Evolutionary conservation across 1,284 basidiomycete genomes (phyloP).

Genomic region (Austroboletus olivaceoglutinosus): DNA sequence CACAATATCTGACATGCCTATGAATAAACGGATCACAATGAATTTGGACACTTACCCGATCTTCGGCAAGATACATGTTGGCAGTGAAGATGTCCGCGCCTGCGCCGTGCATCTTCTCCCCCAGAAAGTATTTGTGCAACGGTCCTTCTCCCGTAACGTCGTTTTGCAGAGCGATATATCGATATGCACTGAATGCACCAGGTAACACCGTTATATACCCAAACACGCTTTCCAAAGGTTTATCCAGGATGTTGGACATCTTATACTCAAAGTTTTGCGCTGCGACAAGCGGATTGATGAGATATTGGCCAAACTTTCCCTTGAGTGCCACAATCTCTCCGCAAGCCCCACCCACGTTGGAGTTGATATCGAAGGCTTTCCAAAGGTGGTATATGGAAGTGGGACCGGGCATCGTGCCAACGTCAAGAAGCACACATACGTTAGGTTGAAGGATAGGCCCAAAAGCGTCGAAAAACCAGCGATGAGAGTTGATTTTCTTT

Average conservation of each 20-base stretch:
- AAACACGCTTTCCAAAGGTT: constrained; percentile 83
- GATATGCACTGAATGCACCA: constrained; percentile 90
- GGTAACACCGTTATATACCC: constrained; percentile 93
- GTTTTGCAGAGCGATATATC: constrained; percentile 90
- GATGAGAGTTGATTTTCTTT: constrained; percentile 93
- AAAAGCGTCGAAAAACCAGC: constrained; percentile 92
- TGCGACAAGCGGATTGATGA: constrained; percentile 83
- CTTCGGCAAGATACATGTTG: constrained; percentile 95
- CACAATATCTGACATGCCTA: constrained; percentile 66
- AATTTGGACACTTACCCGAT: constrained; percentile 54
- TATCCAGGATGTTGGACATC: constrained; percentile 92
- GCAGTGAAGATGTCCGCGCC: constrained; percentile 89
- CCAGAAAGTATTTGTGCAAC: constrained; percentile 91
- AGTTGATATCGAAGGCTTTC: constrained; percentile 97
- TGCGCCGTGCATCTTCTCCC: constrained; percentile 89
- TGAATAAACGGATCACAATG: constrained; percentile 5
- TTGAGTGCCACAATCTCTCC: constrained; percentile 96
- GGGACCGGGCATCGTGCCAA: constrained; percentile 89
- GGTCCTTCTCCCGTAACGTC: constrained; percentile 82
- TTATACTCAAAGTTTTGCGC: constrained; percentile 98
- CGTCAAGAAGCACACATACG: constrained; percentile 92
- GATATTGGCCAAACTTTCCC: constrained; percentile 74
- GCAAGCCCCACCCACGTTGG: constrained; percentile 93
- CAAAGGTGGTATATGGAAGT: constrained; percentile 93
- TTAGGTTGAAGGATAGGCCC: constrained; percentile 79